Evolutionary conservation across 2,329 filamentous ascomycete genomes (phyloP).

Genomic region (Fusarium newnesense): DNA sequence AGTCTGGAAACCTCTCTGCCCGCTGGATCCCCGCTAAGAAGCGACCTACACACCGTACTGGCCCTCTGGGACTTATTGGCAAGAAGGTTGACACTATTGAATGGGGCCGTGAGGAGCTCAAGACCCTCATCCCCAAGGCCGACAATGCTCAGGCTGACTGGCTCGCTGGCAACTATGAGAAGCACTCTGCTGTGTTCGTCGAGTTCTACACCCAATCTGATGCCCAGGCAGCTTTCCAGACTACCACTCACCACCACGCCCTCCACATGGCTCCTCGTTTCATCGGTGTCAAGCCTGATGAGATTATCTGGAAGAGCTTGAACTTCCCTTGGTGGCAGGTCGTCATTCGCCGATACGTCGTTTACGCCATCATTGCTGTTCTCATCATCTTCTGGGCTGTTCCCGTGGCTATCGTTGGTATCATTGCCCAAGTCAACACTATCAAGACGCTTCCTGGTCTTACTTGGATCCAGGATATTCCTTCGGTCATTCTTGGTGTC

Average conservation of each 20-base stretch:
- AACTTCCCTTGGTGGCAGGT: constrained; percentile 76
- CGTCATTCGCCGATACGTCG: constrained; percentile 72
- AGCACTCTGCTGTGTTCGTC: constrained; percentile 84
- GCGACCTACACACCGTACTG: constrained; percentile 74
- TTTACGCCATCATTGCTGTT: constrained; percentile 73
- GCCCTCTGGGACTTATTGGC: constrained; percentile 72
- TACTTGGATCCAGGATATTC: constrained; percentile 77
- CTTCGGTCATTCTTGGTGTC: constrained; percentile 75
- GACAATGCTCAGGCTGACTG: constrained; percentile 72
- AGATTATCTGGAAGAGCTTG: constrained; percentile 89
- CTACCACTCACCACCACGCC: constrained; percentile 81
- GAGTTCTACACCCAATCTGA: constrained; percentile 86
- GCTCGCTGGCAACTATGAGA: constrained; percentile 69
- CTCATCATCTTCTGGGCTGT: constrained; percentile 88
- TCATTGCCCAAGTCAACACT: constrained; percentile 84
- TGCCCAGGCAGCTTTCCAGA: constrained; percentile 87
- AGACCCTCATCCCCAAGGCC: constrained; percentile 70
- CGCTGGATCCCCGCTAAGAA: constrained; percentile 75
- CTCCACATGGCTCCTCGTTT: constrained; percentile 87
- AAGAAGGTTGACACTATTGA: constrained; percentile 84
- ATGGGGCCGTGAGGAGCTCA: constrained; percentile 73
- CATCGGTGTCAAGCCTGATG: constrained; percentile 81
- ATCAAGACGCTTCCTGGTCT: constrained; percentile 76
- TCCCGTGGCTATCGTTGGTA: constrained; percentile 80
- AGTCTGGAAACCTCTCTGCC: constrained; percentile 72